A percentile compares a stretch with the other conserved stretches of the same genome.
phyloP scores from a whole-genome alignment of 768 basidiomycete genomes.

The Psilocybe sp. region DNA sequence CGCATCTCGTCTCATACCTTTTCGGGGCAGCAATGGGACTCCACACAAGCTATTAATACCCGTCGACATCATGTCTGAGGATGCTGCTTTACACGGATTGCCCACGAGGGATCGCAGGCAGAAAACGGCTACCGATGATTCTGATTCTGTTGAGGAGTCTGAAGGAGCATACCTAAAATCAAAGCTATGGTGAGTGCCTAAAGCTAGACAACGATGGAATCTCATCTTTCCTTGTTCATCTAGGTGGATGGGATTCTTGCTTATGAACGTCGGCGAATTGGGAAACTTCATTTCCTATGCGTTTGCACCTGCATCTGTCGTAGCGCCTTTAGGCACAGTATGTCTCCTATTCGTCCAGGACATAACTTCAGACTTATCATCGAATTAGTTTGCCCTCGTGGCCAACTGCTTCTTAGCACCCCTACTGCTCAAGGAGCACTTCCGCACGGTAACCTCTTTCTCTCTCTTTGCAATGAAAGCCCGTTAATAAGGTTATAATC shows the following conservation, averaged over 20 bases:
- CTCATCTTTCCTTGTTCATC: constrained; percentile 4
- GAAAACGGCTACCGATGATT: constrained; percentile 11
- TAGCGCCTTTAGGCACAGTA: constrained; percentile 95
- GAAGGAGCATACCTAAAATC: constrained; percentile 82
- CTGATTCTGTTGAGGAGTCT: constrained; percentile 35
- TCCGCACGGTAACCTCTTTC: constrained; percentile 60
- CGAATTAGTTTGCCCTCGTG: constrained; percentile 76
- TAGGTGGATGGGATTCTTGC: constrained; percentile 87
- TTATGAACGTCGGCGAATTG: constrained; percentile 90
- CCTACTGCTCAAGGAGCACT: constrained; percentile 75
- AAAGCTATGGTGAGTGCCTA: constrained; percentile 66
- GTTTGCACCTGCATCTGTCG: constrained; percentile 87
- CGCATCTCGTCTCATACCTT: constrained; percentile 32
- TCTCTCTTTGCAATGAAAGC: background rate
- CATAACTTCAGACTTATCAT: constrained; percentile 2
- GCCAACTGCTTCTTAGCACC: constrained; percentile 96
- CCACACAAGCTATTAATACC: constrained; percentile 25
- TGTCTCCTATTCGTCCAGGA: constrained; percentile 25
- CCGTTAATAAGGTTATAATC: constrained; percentile 7
- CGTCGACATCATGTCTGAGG: constrained; percentile 40
- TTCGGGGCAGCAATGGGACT: constrained; percentile 24
- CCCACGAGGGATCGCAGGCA: constrained; percentile 15
- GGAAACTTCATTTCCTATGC: constrained; percentile 92
- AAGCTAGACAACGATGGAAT: background rate
- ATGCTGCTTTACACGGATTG: constrained; percentile 26